Evolutionary conservation across 805 yeast species (phyloP).

Genomic region (Metschnikowia vanudenii): DNA sequence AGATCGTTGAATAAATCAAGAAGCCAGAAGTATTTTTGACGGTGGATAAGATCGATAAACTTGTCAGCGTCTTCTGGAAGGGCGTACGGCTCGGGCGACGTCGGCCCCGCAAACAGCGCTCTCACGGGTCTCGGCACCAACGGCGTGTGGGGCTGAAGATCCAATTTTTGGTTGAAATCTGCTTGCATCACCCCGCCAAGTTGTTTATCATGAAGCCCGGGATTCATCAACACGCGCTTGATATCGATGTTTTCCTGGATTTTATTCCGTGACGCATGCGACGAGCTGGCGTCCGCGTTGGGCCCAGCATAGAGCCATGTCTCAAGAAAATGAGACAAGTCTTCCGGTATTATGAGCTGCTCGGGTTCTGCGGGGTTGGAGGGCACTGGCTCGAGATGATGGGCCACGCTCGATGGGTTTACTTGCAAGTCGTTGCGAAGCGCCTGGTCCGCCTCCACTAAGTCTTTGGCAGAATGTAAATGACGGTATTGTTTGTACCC

Average conservation of each 20-base stretch:
- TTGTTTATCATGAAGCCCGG: conserved; percentile 10
- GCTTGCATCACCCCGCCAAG: conserved; percentile 9
- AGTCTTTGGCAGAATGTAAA: conserved; percentile 31
- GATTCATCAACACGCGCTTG: conserved; percentile 25
- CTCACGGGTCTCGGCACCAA: not conserved
- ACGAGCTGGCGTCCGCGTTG: not conserved
- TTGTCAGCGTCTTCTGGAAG: conserved; percentile 19
- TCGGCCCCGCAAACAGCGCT: conserved; percentile 1
- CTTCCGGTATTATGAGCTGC: not conserved
- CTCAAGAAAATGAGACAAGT: conserved; percentile 6
- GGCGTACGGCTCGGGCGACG: conserved; percentile 6
- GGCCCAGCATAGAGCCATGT: conserved; percentile 5
- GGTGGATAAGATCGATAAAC: conserved; percentile 28
- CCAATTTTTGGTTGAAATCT: conserved; percentile 3
- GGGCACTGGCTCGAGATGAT: not conserved
- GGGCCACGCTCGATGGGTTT: not conserved
- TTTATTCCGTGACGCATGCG: conserved; percentile 14
- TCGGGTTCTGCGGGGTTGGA: not conserved
- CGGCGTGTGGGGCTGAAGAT: not conserved
- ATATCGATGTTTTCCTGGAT: conserved; percentile 26
- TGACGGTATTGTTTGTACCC: conserved; percentile 33
- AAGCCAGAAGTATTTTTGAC: conserved; percentile 39
- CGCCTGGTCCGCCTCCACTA: conserved; percentile 30
- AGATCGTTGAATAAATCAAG: conserved; percentile 42
- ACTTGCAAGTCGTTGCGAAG: conserved; percentile 9